Evolutionary conservation across 495 filamentous ascomycete species (phyloP).

Genomic region (Friedmanniomyces endolithicus): DNA sequence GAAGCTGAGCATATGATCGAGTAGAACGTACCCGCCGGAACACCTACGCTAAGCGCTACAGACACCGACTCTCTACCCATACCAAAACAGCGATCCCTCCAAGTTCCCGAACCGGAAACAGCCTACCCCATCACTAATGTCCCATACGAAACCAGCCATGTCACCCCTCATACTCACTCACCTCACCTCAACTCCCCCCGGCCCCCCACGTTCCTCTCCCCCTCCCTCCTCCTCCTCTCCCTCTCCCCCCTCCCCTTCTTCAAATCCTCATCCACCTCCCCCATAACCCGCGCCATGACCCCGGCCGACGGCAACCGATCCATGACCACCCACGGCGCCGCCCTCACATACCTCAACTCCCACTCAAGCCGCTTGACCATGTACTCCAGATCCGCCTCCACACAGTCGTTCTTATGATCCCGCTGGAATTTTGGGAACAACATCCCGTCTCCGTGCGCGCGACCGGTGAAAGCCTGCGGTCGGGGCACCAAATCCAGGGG

Average conservation of each 20-base stretch:
- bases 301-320: conserved; percentile 69
- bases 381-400: conserved; percentile 63
- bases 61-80: too few relatives aligned
- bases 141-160: too few relatives aligned
- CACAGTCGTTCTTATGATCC: conserved; percentile 66
- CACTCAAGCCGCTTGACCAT: conserved; percentile 55
- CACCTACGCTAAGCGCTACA: too few relatives aligned
- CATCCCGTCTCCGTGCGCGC: conserved; percentile 39
- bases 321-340: conserved; percentile 79
- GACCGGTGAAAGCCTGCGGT: conserved; percentile 29
- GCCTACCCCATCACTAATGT: too few relatives aligned
- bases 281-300: conserved; percentile 46
- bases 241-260: conserved; percentile 54
- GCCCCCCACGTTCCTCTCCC: conserved; percentile 30
- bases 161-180: too few relatives aligned
- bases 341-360: conserved; percentile 72
- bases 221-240: conserved; percentile 35
- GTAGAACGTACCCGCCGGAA: too few relatives aligned
- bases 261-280: conserved; percentile 67
- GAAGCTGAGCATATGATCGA: too few relatives aligned
- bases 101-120: too few relatives aligned
- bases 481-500: conserved; percentile 24
- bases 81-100: too few relatives aligned
- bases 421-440: conserved; percentile 61
- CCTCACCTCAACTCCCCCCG: conserved; percentile 23